Base-by-base conservation (phyloP, 129 eudicot species). In the Tanacetum coccineum region DNA sequence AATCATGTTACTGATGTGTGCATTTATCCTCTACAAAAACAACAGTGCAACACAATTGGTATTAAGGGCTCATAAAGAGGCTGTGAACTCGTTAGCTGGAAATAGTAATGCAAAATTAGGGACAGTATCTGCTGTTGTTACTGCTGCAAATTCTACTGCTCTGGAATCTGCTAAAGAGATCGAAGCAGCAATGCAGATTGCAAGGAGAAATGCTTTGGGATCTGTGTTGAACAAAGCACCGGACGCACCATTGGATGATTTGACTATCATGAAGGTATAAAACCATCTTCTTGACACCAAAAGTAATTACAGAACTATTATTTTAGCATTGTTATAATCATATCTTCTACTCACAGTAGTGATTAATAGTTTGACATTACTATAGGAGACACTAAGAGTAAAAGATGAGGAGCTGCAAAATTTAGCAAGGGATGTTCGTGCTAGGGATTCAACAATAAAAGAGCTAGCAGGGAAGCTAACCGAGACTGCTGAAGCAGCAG, bases 401-500 rank as follows among this genome's bases (percentile, higher is more conserved):
- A 94, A 94, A 78, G 99, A 94, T 73, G 99, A 94, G 72, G 99
- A 94, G 73, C 83, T 94, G 76, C 99, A 94, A 67, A 75, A 89
- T 72, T 75, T 94, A 78, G 87, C 99, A 2, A 81, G 93, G 68
- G 99, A 94, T 42, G 54, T 94, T 42, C 99, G 99, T 50, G 88
- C 95, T 13, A 75, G 95, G 62, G 97, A 94, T 81, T 84, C 97
- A 75, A 89, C 92, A 58, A 84, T 94, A 79, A 89, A 82, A 68
- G 95, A 94, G 67, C 44, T 94, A 70, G 97, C 95, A 30, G 99
- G 84, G 59, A 89, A 94, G 76, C 83, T 94, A 28, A 84, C 97
- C n/a, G 97, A 89, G 71, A 89, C 99, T 30, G 99, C 99, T 69
- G 95, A 82, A 71, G 97, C 99, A 60, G 97, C 97, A 42, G 90